These are phyloP conservation scores for Aureobasidium pullulans DNA, from an alignment of 2,329 filamentous ascomycete genomes.

Conservation along the genomic window DNA sequence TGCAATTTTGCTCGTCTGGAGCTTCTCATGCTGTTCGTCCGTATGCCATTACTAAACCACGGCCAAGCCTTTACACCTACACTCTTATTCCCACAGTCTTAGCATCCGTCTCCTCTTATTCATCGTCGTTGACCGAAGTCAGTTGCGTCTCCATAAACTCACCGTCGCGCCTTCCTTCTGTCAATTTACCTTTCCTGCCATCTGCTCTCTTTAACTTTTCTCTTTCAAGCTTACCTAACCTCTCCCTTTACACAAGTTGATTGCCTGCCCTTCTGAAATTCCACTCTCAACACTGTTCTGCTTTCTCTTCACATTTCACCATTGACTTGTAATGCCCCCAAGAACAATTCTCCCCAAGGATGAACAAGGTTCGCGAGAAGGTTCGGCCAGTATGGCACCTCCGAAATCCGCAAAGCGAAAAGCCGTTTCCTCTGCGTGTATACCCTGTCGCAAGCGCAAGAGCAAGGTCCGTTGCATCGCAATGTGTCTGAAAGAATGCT, in stretches of 20 bases:
- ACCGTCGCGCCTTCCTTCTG: slow-evolving; percentile 1
- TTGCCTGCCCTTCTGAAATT: not conserved
- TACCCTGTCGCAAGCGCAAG: slow-evolving; percentile 45
- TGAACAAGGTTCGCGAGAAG: slow-evolving; percentile 14
- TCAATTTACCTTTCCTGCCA: not conserved
- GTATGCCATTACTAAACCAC: slow-evolving; percentile 2
- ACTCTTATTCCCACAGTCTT: slow-evolving; percentile 7
- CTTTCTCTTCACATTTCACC: not conserved
- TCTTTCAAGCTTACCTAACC: not conserved
- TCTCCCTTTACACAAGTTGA: not conserved
- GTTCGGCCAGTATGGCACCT: slow-evolving; percentile 1
- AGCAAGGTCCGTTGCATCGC: slow-evolving; percentile 34
- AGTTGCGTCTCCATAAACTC: slow-evolving; percentile 6
- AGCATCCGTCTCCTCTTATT: slow-evolving; percentile 8
- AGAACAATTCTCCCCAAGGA: slow-evolving; percentile 15
- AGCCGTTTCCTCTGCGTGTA: slow-evolving; percentile 37
- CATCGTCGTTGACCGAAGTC: slow-evolving; percentile 4
- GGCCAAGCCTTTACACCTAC: not conserved
- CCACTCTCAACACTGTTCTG: not conserved
- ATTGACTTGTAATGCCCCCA: slow-evolving; percentile 8
- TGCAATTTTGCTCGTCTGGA: not conserved
- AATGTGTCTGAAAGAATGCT: not conserved
- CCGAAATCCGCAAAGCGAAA: slow-evolving; percentile 26
- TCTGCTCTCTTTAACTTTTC: not conserved
- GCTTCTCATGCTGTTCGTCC: not conserved